Percentiles rank a stretch among this genome's conserved stretches.
Evolutionary conservation across 2,329 filamentous ascomycete genomes (phyloP).

Genomic region (Annulohypoxylon truncatum): DNA sequence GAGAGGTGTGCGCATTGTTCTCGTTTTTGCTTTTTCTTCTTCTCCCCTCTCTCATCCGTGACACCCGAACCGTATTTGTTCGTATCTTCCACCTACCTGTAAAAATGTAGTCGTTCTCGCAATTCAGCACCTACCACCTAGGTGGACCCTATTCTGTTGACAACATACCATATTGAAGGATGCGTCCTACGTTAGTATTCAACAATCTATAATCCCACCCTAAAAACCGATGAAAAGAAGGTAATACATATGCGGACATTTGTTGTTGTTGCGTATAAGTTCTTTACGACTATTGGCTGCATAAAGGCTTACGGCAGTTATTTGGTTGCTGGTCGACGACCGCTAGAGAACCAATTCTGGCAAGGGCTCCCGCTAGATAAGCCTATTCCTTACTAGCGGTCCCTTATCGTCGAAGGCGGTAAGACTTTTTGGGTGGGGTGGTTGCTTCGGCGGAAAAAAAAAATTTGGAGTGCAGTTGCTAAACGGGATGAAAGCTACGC

Average conservation of each 20-base stretch:
- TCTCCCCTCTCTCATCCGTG: neutral
- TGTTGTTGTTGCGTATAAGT: constrained; percentile 31
- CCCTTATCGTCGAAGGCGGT: constrained; percentile 40
- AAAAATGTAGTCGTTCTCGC: neutral
- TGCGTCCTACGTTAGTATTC: neutral
- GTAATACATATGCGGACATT: constrained; percentile 2
- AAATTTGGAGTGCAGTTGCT: constrained; percentile 30
- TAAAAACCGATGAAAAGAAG: neutral
- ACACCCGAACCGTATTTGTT: neutral
- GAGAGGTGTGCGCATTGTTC: neutral
- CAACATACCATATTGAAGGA: neutral
- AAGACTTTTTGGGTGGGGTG: constrained; percentile 44
- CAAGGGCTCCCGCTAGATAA: constrained; percentile 31
- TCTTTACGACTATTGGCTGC: constrained; percentile 13
- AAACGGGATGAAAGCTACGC: constrained; percentile 11
- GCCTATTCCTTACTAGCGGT: constrained; percentile 24
- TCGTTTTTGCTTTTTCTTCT: neutral
- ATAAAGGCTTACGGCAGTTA: constrained; percentile 9
- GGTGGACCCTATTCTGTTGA: neutral
- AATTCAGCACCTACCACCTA: neutral
- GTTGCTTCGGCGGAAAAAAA: constrained; percentile 40
- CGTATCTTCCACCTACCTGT: neutral
- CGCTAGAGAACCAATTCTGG: constrained; percentile 11
- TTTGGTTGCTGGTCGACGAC: constrained; percentile 4
- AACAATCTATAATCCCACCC: neutral